These are phyloP conservation scores for Paramecium pentaurelia DNA, from an alignment of 73 alveolate species.

Conservation along the genomic window DNA sequence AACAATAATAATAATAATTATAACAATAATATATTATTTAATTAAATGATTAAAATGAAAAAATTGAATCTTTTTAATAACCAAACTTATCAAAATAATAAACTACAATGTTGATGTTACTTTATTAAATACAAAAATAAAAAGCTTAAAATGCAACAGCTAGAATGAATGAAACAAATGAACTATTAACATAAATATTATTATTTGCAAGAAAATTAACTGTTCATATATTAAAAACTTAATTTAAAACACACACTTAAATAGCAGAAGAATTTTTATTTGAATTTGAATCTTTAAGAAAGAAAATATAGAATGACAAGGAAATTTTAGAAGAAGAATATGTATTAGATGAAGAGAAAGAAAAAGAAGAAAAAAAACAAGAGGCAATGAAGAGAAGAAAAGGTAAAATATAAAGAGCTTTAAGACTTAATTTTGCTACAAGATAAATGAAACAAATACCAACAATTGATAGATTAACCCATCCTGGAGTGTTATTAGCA, in stretches of 20 bases:
- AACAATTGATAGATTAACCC: not conserved
- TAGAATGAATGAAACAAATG: constrained; percentile 27
- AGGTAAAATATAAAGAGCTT: constrained; percentile 6
- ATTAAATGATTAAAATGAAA: not conserved
- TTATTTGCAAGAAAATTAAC: constrained; percentile 15
- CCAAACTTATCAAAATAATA: not conserved
- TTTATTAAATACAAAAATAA: constrained; percentile 37
- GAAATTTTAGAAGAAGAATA: constrained; percentile 34
- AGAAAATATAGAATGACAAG: constrained; percentile 43
- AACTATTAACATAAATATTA: not conserved
- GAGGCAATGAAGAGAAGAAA: constrained; percentile 14
- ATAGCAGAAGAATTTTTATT: constrained; percentile 43
- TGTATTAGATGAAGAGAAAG: constrained; percentile 48
- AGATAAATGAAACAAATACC: not conserved
- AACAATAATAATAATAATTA: not conserved
- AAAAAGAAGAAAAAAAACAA: constrained; percentile 48
- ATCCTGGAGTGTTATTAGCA: constrained; percentile 32
- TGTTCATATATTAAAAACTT: constrained; percentile 44
- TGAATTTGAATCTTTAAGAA: constrained; percentile 34
- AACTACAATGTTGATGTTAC: constrained; percentile 50
- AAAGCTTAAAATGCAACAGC: constrained; percentile 4
- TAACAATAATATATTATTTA: not conserved
- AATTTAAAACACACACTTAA: constrained; percentile 44
- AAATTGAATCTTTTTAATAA: not conserved
- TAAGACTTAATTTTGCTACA: not conserved